Base-by-base conservation (phyloP, 2,329 filamentous ascomycete genomes). In the Pseudogymnoascus verrucosus region DNA sequence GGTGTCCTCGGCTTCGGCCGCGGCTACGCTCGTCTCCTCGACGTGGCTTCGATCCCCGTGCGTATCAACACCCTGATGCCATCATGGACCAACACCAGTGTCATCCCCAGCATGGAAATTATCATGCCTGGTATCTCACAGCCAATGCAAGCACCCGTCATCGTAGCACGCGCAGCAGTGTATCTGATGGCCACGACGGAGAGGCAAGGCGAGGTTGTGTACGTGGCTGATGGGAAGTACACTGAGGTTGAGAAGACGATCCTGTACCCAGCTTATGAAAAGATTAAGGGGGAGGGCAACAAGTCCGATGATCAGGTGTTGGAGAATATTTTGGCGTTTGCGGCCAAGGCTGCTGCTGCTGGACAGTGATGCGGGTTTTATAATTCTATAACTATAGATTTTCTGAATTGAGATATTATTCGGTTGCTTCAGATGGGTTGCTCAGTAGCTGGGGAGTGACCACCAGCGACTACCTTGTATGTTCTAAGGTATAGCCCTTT, bases 41-140 rank as follows among this genome's bases (percentile, higher is more conserved):
- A 69, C 11, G 68, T 67, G 2, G 72, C 75, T 10, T 65, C 69
- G 16, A 65, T 81, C 1, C 78, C 80, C 1, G 79, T 86, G 47
- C 80, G 84, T 12, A 70, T 86, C 61, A 87, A 87, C 73, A 78
- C 76, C 5, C 73, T 86, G 19, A 78, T 80, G 1, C 82, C 84
- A 1, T 79, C 76, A 31, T 86, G 82, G 82, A 85, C 84, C 0
- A 72, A 76, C 2, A 82, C 80, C 14, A 77, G 74, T 11, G 75
- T 84, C 0, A 70, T 84, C 1, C 77, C 80, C 0, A 67, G 69
- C 19, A 54, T 77, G 4, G 72, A 72, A 34, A 68, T 63, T 0
- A 19, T 79, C 16, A 72, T 82, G 65, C 72, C 74, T n/a, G 67
- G 67, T 8, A 71, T 78, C 5, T 75, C 76, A 0, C 73, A 78